Base-by-base conservation (phyloP, 305 asterid species). In the Petunia hybrid region DNA sequence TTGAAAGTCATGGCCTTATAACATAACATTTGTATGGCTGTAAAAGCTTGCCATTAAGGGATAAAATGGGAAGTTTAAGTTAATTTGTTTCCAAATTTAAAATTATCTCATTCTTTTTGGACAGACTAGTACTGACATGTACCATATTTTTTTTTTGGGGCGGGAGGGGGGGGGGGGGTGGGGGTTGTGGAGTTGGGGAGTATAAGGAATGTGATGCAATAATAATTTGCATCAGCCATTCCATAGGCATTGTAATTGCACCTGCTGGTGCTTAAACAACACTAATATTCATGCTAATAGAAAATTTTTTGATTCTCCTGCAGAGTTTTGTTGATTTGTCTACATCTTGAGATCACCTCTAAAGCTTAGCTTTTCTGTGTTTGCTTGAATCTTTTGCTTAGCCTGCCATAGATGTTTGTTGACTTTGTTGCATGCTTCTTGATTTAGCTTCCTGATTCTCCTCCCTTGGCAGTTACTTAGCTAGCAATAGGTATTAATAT, bases 381-480 rank as follows among this genome's bases (percentile, higher is more conserved):
- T n/a, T 57, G 63, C 36, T 57, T 57, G 57, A 3, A 51, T 10
- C n/a, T 51, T 10, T 51, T 57, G 63, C 63, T 57, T 57, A n/a
- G 63, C 35, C 22, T 57, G 57, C 57, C 63, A 57, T 57, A 5
- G 63, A n/a, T 57, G 63, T 16, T 57, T 57, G 16, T n/a, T 35
- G n/a, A 57, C 35, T 57, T 57, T n/a, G 35, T 56, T 56, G 61
- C 6, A 14, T 31, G 35, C 63, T 4, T 57, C 63, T 57, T 14
- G 63, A 57, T 57, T 57, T 57, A 57, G 36, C 63, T 57, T 57
- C 63, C 35, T 57, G 36, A 57, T n/a, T 57, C 63, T 57, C 63
- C 35, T 6, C 57, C n/a, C 35, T 57, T 57, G 63, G n/a, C 63
- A 57, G 31, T n/a, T 57, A 35, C 63, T 45, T 57, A 57, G 63